Base-by-base conservation (phyloP, 2,329 filamentous ascomycete genomes). In the Amylocarpus encephaloides region DNA sequence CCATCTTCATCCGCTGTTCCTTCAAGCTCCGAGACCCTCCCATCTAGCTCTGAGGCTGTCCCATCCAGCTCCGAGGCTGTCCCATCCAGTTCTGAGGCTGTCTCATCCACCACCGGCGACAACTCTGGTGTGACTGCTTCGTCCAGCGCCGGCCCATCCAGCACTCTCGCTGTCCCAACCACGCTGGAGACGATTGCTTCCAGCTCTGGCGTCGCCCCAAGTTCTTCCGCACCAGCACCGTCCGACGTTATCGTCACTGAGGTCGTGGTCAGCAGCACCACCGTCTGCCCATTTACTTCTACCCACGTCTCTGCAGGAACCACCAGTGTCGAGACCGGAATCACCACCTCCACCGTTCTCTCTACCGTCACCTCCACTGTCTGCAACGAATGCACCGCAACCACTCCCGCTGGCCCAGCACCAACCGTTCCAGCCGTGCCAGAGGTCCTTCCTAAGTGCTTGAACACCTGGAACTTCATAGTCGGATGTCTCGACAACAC, bases 391-490 rank as follows among this genome's bases (percentile, higher is more conserved):
- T 61, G 59, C 51, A 62, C 56, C 38, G 18, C 51, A 6, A 48
- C 36, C 11, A 43, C 52, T 15, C 39, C 51, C 34, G 38, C 46
- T 43, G 46, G 15, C 6, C 51, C 45, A 45, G 46, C 40, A 6
- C 66, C 70, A 64, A 73, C 74, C 33, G 61, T 56, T 42, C 50
- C 62, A 48, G 43, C 30, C 19, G 55, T 54, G 58, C 89, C 90
- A 51, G 71, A 75, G 22, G 79, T 91, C 43, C 84, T 96, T 44
- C 91, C 92, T 56, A 82, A 82, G 66, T 97, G 92, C 76, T 74
- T 97, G 71, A 93, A 92, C 79, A 94, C 90, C 63, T 96, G 89
- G 88, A 71, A 95, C 64, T 79, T 80, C 67, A 71, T 76, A 54
- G 79, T 86, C 45, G 73, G 79, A 66, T 97, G 92, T 80, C 77